phyloP scores from a whole-genome alignment of 306 rosid species.

The Fagus sylvatica region DNA sequence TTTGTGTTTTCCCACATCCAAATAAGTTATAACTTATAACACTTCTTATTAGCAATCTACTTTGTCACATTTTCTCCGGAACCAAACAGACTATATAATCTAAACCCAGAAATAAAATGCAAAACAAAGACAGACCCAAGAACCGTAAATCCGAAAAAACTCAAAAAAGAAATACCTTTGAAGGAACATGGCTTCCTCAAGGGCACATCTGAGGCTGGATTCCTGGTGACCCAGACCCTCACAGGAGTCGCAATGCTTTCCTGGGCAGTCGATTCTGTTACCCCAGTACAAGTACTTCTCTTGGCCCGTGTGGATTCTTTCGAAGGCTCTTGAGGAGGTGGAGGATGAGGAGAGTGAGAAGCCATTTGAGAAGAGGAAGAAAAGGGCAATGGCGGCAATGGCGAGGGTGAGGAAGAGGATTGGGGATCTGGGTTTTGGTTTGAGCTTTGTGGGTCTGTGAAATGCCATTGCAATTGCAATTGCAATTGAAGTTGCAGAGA shows the following conservation, averaged over 20 bases:
- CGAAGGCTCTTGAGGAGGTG: constrained; percentile 15
- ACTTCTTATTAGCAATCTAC: not conserved
- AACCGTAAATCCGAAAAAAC: not conserved
- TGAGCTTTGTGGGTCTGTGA: constrained; percentile 41
- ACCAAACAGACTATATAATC: constrained; percentile 1
- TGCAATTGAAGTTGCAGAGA: constrained; percentile 23
- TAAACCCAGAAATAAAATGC: constrained; percentile 2
- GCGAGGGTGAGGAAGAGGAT: constrained; percentile 36
- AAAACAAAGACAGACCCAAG: constrained; percentile 11
- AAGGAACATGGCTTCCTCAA: constrained; percentile 85
- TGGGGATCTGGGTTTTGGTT: constrained; percentile 52
- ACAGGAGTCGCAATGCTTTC: constrained; percentile 81
- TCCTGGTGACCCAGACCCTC: constrained; percentile 97
- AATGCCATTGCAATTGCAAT: constrained; percentile 62
- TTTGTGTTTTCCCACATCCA: not conserved
- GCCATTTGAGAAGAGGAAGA: constrained; percentile 42
- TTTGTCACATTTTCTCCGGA: constrained; percentile 6
- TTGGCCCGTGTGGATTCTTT: constrained; percentile 18
- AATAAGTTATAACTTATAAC: no score
- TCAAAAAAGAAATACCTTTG: constrained; percentile 29
- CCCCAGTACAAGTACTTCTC: constrained; percentile 89
- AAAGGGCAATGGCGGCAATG: constrained; percentile 39
- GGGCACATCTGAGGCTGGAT: constrained; percentile 95
- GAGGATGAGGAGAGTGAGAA: constrained; percentile 2
- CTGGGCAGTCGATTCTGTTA: constrained; percentile 83